Evolutionary conservation across 306 rosid genomes (phyloP), one percentile per base, ranked within the genome.

Genomic region (Aeschynomene evenia): DNA sequence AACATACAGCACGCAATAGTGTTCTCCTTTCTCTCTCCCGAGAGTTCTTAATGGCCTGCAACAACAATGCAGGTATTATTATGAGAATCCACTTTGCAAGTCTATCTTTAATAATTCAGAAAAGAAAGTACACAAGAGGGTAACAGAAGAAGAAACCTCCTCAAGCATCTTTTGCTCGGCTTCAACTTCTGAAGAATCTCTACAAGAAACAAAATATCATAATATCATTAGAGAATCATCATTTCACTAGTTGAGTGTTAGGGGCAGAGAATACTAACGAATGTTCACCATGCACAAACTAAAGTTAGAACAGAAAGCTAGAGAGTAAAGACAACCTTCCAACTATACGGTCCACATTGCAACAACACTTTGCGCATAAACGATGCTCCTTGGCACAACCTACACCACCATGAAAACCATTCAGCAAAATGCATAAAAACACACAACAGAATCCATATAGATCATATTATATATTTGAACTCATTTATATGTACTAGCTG

Each of bases 301-400:
- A 21, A 70, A 33, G 56, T 45, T 43, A 57, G 39, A 65, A 71
- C 70, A 66, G 46, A 76, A 13, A 40, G 36, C 15, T n/a, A 72
- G n/a, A n/a, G n/a, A n/a, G n/a, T n/a, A n/a, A 71, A 66, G 39
- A 72, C 70, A 60, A 86, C 97, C 95, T 90, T 84, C 97, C 98
- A 70, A 90, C 90, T 42, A 86, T 87, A 6, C 68, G 81, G 24
- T 50, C 78, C 24, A 83, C 89, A 23, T 62, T 80, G 66, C 80
- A 78, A 72, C 98, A 81, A 53, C 98, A 88, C 81, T 90, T 94
- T 2, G 98, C 96, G 2, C 98, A 94, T 9, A 88, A 83, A 11
- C 89, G 51, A 65, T 94, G 98, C 86, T 88, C 92, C 84, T 94
- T 90, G 42, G 98, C 97, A 74, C 98, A 94, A 19, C 86, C 97